Evolutionary conservation across 805 yeast genomes (phyloP).

Genomic region (Ogataea ramenticola): DNA sequence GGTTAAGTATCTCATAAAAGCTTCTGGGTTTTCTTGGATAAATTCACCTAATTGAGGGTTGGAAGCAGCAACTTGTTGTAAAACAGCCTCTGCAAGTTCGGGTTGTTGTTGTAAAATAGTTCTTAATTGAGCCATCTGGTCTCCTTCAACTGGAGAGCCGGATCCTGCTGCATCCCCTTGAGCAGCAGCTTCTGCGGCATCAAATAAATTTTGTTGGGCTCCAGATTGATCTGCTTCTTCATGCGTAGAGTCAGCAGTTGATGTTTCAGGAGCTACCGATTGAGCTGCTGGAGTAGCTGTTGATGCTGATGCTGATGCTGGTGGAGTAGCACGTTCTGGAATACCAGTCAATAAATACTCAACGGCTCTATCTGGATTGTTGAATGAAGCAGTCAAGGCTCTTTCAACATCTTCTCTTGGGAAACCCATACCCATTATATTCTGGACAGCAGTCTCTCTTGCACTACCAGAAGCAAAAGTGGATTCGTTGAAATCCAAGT

Average conservation of each 20-base stretch:
- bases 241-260: conserved; percentile 3
- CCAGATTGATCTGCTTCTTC: conserved; percentile 2
- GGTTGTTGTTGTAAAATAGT: conserved; percentile 80
- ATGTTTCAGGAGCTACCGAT: conserved; percentile 16
- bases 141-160: conserved; percentile 18
- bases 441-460: conserved; percentile 69
- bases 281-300: conserved; percentile 9
- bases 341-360: conserved; percentile 89
- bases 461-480: conserved; percentile 72
- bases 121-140: conserved; percentile 52
- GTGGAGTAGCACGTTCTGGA: conserved; percentile 45
- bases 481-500: conserved; percentile 31
- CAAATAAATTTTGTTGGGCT: conserved; percentile 42
- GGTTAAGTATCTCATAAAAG: conserved; percentile 65
- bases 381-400: conserved; percentile 91
- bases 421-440: conserved; percentile 95
- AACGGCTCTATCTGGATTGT: conserved; percentile 97
- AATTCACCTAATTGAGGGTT: conserved; percentile 81
- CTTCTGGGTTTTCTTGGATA: conserved; percentile 85
- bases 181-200: conserved; percentile 35
- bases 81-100: conserved; percentile 73
- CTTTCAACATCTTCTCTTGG: conserved; percentile 79
- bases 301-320: conserved; percentile 12
- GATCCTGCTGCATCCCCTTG: conserved; percentile 21
- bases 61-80: conserved; percentile 72